phyloP scores from a whole-genome alignment of 2,329 filamentous ascomycete genomes.

The Ophiostoma australiae region DNA sequence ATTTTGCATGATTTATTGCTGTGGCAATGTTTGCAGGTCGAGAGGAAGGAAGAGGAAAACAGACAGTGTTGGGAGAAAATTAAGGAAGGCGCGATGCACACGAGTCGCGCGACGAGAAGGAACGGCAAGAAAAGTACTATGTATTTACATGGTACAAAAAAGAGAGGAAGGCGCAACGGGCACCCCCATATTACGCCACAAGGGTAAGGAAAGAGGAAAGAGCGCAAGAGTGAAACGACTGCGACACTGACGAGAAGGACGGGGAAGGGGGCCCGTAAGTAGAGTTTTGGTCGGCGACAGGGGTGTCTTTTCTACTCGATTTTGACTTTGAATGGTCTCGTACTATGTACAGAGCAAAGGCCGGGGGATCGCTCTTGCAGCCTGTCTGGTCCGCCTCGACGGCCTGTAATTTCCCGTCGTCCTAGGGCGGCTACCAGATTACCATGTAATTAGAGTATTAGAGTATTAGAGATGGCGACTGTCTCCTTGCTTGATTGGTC shows the following conservation, averaged over 20 bases:
- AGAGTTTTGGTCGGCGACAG: neutral
- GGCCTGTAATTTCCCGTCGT: neutral
- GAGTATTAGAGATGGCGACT: neutral
- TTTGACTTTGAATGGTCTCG: neutral
- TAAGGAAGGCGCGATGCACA: too few species aligned
- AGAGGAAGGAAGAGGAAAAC: neutral
- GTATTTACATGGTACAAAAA: neutral
- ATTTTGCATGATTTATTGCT: neutral
- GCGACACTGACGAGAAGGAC: slow-evolving; percentile 3
- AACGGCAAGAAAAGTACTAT: neutral
- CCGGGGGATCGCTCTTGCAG: slow-evolving; percentile 2
- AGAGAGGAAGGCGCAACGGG: slow-evolving; percentile 4
- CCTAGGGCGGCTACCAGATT: neutral
- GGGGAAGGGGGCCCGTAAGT: neutral
- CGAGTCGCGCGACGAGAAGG: neutral
- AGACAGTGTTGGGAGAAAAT: neutral
- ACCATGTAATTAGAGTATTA: neutral
- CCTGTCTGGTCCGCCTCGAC: neutral
- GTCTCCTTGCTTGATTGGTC: neutral
- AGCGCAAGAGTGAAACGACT: slow-evolving; percentile 11
- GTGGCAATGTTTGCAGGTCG: neutral
- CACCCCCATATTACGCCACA: neutral
- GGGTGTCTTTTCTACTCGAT: neutral
- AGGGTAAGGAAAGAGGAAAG: neutral
- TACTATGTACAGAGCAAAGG: neutral